Base-by-base conservation (phyloP, 225 moss, liverwort and hornwort genomes). In the Pseudoscleropodium purum region DNA sequence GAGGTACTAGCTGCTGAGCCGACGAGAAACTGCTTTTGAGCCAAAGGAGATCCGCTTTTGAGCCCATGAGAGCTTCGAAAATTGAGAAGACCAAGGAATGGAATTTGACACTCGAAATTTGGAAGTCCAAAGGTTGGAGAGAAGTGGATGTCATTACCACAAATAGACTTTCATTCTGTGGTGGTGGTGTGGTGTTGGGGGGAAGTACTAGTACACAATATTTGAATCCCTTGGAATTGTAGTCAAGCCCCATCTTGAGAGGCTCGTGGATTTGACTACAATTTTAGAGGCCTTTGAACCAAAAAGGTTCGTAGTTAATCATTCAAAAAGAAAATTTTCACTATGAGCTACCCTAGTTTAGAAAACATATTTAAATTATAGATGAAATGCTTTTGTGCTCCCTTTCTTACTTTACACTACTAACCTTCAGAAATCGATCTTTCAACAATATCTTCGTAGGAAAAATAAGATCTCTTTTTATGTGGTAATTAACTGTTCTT, bases 401-500 rank as follows among this genome's bases (percentile, higher is more conserved):
- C 17, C 9, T 29, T 2, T 74, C 45, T 70, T n/a, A 41, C 5
- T 70, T 70, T 2, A 41, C 15, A 70, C 41, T 70, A 54, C 54
- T 54, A 54, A 54, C 54, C 54, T 54, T 54, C 16, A 18, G 2
- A 56, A n/a, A n/a, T 10, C 0, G 0, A 1, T 29, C 17, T 45
- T 73, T 29, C 29, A 74, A 43, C 9, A 16, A 27, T 9, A 27
- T 43, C 1, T 27, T 73, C 29, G 29, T 45, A 0, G 10, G 1
- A 18, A 30, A 45, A 45, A 18, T 6, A 45, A 29, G 3, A 29
- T 6, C 3, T 73, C 9, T 27, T 43, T 73, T 17, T 5, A 0
- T 15, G 1, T 0, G 0, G 0, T 41, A 72, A 41, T n/a, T n/a
- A n/a, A n/a, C 27, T 3, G 27, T 9, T 72, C 3, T 41, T 27